Evolutionary conservation across 1,284 basidiomycete genomes (phyloP).

Genomic region (Apiotrichum mycotoxinovorans): DNA sequence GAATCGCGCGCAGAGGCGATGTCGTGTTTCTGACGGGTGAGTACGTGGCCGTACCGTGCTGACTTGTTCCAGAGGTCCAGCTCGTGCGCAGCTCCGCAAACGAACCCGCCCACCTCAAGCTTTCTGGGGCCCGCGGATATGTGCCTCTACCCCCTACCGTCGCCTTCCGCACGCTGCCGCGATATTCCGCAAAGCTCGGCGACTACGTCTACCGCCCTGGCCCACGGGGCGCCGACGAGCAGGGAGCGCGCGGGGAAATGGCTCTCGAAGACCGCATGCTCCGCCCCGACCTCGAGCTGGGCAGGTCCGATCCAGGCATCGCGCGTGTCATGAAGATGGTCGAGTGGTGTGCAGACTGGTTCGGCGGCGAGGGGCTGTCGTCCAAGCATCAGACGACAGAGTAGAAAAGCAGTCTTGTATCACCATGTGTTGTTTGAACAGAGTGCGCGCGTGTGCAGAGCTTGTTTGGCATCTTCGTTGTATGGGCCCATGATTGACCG

Average conservation of each 20-base stretch:
- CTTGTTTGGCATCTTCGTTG: background rate
- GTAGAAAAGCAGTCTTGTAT: background rate
- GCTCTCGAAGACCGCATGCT: constrained; percentile 14
- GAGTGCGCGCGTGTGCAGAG: too few relatives aligned
- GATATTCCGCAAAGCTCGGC: constrained; percentile 17
- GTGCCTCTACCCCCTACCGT: constrained; percentile 21
- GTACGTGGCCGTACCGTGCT: background rate
- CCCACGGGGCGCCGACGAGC: background rate
- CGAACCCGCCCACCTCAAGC: constrained; percentile 28
- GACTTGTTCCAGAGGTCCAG: constrained; percentile 28
- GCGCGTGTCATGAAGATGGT: constrained; percentile 34
- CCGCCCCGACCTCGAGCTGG: constrained; percentile 40
- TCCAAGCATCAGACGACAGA: constrained; percentile 1
- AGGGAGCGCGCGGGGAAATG: constrained; percentile 2
- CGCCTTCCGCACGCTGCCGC: constrained; percentile 40
- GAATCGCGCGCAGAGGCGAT: constrained; percentile 35
- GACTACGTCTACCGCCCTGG: constrained; percentile 30
- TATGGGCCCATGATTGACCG: too few relatives aligned
- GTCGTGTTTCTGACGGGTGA: constrained; percentile 12
- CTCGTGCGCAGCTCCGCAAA: constrained; percentile 15
- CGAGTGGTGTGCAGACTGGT: constrained; percentile 40
- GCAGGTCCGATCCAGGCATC: constrained; percentile 36
- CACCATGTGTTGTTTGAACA: background rate
- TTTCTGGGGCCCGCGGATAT: constrained; percentile 17
- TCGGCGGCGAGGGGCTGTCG: constrained; percentile 36